phyloP scores from a whole-genome alignment of 768 basidiomycete genomes.

The Vishniacozyma victoriae region DNA sequence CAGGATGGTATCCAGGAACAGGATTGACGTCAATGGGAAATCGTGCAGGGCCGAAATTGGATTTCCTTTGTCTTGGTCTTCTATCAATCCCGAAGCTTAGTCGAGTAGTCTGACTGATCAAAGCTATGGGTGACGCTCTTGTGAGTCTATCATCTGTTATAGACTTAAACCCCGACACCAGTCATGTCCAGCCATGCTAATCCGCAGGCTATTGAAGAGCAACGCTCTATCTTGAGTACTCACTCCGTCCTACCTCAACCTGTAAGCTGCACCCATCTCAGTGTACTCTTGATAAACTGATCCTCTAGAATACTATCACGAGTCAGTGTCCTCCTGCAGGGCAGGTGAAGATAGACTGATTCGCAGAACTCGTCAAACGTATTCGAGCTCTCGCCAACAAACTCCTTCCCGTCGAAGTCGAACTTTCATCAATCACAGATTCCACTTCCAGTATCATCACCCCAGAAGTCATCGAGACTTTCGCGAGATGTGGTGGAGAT shows the following conservation, averaged over 20 bases:
- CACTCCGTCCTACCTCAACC: conserved; percentile 32
- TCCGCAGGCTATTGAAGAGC: conserved; percentile 40
- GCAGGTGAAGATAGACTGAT: neutral
- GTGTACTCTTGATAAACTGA: neutral
- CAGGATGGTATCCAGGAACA: no score
- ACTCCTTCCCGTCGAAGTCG: conserved; percentile 76
- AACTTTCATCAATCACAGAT: conserved; percentile 59
- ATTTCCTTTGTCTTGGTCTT: no score
- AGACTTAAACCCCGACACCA: neutral
- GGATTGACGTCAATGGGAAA: no score
- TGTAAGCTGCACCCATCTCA: conserved; percentile 16
- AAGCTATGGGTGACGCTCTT: conserved; percentile 44
- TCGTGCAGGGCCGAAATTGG: no score
- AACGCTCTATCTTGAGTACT: conserved; percentile 36
- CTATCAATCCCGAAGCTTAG: no score
- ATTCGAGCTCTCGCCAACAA: conserved; percentile 67
- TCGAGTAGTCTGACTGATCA: no score
- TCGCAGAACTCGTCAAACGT: conserved; percentile 70
- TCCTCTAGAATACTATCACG: conserved; percentile 32
- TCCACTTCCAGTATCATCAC: conserved; percentile 81
- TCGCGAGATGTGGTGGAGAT: conserved; percentile 74
- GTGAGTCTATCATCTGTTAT: conserved; percentile 11
- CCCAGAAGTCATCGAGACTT: conserved; percentile 65
- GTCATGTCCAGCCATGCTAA: neutral
- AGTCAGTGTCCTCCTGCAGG: conserved; percentile 17